Percentiles rank a stretch among this genome's conserved stretches.
Evolutionary conservation across 495 filamentous ascomycete genomes (phyloP).

Genomic region (Hypoxylon fuscum): DNA sequence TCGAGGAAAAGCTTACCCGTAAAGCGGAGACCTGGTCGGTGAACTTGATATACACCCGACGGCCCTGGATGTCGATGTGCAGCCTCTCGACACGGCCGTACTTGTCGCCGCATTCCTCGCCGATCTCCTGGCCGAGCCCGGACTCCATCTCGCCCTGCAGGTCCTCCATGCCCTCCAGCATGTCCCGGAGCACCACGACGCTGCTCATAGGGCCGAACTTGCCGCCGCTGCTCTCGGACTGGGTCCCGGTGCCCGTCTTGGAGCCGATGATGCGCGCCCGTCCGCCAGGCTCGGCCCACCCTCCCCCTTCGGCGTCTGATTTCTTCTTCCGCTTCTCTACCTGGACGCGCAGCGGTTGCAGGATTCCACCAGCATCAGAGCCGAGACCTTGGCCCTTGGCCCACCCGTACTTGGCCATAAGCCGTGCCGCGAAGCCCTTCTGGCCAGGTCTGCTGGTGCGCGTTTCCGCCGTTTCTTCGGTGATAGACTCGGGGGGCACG

Average conservation of each 20-base stretch:
- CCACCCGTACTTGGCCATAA: conserved; percentile 95
- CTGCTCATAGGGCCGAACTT: conserved; percentile 79
- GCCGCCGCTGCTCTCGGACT: conserved; percentile 45
- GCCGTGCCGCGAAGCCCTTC: conserved; percentile 81
- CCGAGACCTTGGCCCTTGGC: conserved; percentile 87
- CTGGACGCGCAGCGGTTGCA: conserved; percentile 81
- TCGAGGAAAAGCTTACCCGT: conserved; percentile 72
- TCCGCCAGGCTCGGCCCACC: conserved; percentile 72
- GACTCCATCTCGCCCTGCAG: conserved; percentile 73
- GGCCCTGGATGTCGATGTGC: conserved; percentile 67
- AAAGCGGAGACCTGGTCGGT: conserved; percentile 80
- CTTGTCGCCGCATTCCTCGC: conserved; percentile 87
- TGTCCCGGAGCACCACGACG: conserved; percentile 80
- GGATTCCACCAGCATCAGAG: conserved; percentile 79
- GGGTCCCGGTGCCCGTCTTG: conserved; percentile 30
- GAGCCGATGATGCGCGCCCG: conserved; percentile 81
- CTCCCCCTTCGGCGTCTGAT: conserved; percentile 80
- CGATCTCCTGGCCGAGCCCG: conserved; percentile 90
- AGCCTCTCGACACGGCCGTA: conserved; percentile 90
- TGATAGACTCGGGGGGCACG: conserved; percentile 42
- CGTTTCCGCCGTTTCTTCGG: conserved; percentile 22
- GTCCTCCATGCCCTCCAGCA: conserved; percentile 80
- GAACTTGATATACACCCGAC: conserved; percentile 89
- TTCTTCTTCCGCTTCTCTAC: conserved; percentile 83
- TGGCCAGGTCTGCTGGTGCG: conserved; percentile 80